phyloP scores from a whole-genome alignment of 2,329 filamentous ascomycete genomes.

The Diplocarpon rosae region DNA sequence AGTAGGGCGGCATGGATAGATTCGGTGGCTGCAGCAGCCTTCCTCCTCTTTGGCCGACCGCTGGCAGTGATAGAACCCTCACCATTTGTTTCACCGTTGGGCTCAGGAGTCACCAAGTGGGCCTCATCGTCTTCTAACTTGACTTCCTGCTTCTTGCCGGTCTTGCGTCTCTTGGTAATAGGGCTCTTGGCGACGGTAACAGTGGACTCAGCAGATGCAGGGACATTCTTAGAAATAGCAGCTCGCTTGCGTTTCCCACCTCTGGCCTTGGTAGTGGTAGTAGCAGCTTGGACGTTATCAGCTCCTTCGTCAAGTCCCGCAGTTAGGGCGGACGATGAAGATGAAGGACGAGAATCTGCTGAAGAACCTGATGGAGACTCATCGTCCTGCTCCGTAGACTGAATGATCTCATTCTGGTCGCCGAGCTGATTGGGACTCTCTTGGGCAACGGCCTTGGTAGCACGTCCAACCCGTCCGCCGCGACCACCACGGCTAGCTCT shows the following conservation, averaged over 20 bases:
- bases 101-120: neutral
- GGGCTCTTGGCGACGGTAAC: too few relatives aligned
- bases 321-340: constrained; percentile 15
- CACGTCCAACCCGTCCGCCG: constrained; percentile 2
- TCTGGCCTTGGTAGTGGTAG: constrained; percentile 1
- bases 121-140: neutral
- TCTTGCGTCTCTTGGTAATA: constrained; percentile 8
- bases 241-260: constrained; percentile 9
- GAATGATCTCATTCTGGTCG: constrained; percentile 16
- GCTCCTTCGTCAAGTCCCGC: too few relatives aligned
- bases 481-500: too few relatives aligned
- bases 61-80: constrained; percentile 5
- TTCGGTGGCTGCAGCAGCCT: constrained; percentile 1
- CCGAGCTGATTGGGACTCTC: constrained; percentile 1
- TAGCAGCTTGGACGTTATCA: too few relatives aligned
- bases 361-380: constrained; percentile 12
- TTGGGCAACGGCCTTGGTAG: too few relatives aligned
- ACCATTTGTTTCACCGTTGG: constrained; percentile 1
- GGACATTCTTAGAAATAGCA: neutral
- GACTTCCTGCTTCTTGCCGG: constrained; percentile 4
- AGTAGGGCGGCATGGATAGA: constrained; percentile 3
- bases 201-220: neutral
- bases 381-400: constrained; percentile 20
- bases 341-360: constrained; percentile 13
- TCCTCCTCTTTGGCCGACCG: constrained; percentile 10